Evolutionary conservation across 2,329 filamentous ascomycete species (phyloP).

Genomic region (Colletotrichum sp.): DNA sequence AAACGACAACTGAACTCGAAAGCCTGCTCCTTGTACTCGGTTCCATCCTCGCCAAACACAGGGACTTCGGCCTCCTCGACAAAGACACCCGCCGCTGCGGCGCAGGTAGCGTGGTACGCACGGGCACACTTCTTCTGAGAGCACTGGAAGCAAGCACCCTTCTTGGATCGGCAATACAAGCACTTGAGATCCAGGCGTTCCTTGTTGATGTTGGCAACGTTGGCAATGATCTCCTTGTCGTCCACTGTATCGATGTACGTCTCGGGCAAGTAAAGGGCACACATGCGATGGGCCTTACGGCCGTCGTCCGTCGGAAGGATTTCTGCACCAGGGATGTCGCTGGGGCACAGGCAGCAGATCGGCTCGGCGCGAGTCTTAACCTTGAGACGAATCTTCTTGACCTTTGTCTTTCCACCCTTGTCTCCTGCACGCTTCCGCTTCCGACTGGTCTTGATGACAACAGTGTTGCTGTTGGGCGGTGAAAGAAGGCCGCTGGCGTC

Average conservation of each 20-base stretch:
- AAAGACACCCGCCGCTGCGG: conserved; percentile 88
- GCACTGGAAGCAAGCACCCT: conserved; percentile 96
- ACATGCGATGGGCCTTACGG: conserved; percentile 84
- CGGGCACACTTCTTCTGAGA: conserved; percentile 92
- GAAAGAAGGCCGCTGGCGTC: conserved; percentile 75
- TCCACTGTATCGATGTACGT: conserved; percentile 81
- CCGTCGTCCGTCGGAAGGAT: conserved; percentile 89
- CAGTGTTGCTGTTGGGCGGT: conserved; percentile 58
- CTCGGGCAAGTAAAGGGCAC: conserved; percentile 90
- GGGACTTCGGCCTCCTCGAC: conserved; percentile 87
- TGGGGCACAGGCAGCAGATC: conserved; percentile 91
- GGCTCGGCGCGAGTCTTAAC: conserved; percentile 74
- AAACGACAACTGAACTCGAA: conserved; percentile 96
- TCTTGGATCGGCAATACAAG: conserved; percentile 91
- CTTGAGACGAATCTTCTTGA: conserved; percentile 80
- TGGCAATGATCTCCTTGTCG: conserved; percentile 76
- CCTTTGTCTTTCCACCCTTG: conserved; percentile 57
- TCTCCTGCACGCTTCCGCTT: conserved; percentile 70
- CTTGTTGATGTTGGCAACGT: conserved; percentile 82
- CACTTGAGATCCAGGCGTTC: conserved; percentile 91
- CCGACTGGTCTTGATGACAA: conserved; percentile 41
- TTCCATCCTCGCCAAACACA: conserved; percentile 87
- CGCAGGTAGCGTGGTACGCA: conserved; percentile 94
- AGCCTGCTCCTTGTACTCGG: conserved; percentile 88
- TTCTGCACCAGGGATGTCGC: conserved; percentile 81